Evolutionary conservation across 2,329 filamentous ascomycete species (phyloP), one percentile per base, ranked within the genome.

Genomic region (Aspergillus fischeri): DNA sequence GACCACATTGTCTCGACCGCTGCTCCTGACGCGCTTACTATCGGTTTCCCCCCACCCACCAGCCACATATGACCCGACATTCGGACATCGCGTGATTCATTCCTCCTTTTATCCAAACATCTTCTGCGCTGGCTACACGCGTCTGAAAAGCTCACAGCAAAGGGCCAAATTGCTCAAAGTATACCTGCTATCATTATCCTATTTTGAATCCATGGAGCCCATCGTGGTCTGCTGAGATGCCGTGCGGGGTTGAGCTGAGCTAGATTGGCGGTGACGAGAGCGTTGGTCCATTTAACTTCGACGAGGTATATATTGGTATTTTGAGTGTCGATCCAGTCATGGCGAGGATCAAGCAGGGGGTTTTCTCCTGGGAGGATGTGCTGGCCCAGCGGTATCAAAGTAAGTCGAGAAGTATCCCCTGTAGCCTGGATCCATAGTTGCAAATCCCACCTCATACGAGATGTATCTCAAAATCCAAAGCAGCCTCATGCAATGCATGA

Each of bases 331-430:
- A 24, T 14, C 7, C 25, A 41, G 55, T 42, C 42, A 75, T 75
- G 73, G 66, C 71, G 20, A 69, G 67, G 52, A 67, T 67, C 42
- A 75, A 70, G 54, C 66, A 67, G 42, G 73, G 73, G 0, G 67
- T 75, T 2, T 75, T 75, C 59, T 75, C 71, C 6, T 75, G 73
- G 73, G 73, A 75, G 60, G 73, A 75, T 65, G 73, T 75, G 10
- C 61, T 75, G 44, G 67, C 70, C 28, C 72, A 75, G 52, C 71
- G 72, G 56, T 75, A 74, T 60, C 71, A 73, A 56, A 73, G 73
- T 75, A 52, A 63, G 70, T 69, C 42, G n/a, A 17, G 42, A 41
- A 11, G 35, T 20, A 29, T 21, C 3, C 9, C 25, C 8, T 45
- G 27, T 21, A 52, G 53, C 47, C n/a, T 32, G 11, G 3, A 24